Base-by-base conservation (phyloP, 768 basidiomycete species). In the Melanogaster broomeanus region DNA sequence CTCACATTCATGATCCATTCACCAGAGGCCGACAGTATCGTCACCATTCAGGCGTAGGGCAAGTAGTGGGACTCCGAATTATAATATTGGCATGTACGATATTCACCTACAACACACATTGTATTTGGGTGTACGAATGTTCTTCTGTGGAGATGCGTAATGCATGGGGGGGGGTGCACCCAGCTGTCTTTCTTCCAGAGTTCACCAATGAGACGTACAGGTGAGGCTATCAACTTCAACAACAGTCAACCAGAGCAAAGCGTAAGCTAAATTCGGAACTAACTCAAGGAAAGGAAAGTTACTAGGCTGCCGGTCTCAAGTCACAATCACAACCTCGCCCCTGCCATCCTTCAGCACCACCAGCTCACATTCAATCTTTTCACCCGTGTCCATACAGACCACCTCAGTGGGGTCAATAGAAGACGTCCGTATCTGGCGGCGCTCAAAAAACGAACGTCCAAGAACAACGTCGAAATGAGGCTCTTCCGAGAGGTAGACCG, bases 381-480 rank as follows among this genome's bases (percentile, higher is more conserved):
- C 94, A 6, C 90, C 91, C 0, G 87, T 91, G 65, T 98, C 97
- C 72, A 92, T 79, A 64, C 95, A 97, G 3, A 91, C 82, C 13
- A 99, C 87, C 59, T 88, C 84, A 10, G 97, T 98, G 34, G 85
- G 86, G 66, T 99, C 96, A 35, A 87, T 74, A 0, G 87, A 74
- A 64, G 88, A 91, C 27, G 83, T 84, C 68, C 87, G 87, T 57
- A 98, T 84, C 63, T 88, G 87, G 58, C 92, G 77, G 62, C 79
- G 85, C 77, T 88, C 88, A 55, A 87, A 83, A 62, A 97, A 94
- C 21, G 84, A 85, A 22, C 95, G 78, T 1, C 95, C 95, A 6
- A 98, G 80, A 5, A 98, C 88, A 42, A 98, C 90, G 61, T 97
- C 94, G 69, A 98, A 98, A 63, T 98, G 93, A 0, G 88, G 85